Evolutionary conservation across 1,284 basidiomycete genomes (phyloP).

Genomic region (Leucoagaricus sp.): DNA sequence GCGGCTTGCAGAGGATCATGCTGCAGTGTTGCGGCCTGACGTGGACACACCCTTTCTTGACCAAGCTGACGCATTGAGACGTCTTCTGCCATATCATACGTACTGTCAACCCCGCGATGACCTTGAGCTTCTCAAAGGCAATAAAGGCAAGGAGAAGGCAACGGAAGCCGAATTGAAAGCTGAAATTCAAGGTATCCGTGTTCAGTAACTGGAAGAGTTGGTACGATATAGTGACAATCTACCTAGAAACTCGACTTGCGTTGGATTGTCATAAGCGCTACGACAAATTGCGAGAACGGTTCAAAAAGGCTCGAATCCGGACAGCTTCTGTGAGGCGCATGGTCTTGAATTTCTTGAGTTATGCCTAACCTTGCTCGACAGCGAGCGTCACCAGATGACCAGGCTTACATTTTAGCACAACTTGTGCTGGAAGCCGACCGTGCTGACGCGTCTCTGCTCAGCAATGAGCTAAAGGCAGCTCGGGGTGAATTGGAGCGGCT

Average conservation of each 20-base stretch:
- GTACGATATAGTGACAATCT: neutral
- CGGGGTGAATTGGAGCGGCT: conserved; percentile 65
- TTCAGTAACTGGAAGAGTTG: neutral
- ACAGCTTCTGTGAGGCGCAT: conserved; percentile 51
- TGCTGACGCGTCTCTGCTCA: conserved; percentile 54
- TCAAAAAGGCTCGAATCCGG: conserved; percentile 51
- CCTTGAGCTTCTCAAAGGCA: conserved; percentile 37
- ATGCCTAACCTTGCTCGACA: conserved; percentile 39
- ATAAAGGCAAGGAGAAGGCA: conserved; percentile 63
- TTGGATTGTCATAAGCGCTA: conserved; percentile 63
- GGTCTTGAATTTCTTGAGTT: conserved; percentile 16
- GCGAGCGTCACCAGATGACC: conserved; percentile 60
- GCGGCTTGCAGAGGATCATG: conserved; percentile 62
- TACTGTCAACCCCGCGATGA: conserved; percentile 74
- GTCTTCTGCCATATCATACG: conserved; percentile 75
- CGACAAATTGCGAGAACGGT: conserved; percentile 55
- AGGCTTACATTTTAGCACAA: conserved; percentile 63
- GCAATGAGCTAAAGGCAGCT: conserved; percentile 58
- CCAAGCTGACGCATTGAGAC: conserved; percentile 57
- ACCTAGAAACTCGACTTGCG: conserved; percentile 64
- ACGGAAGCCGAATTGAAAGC: conserved; percentile 43
- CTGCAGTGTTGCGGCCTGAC: conserved; percentile 59
- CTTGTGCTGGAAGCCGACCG: conserved; percentile 65
- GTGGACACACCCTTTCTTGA: conserved; percentile 67
- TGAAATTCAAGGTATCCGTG: conserved; percentile 56